Evolutionary conservation across 2,329 filamentous ascomycete species (phyloP).

Genomic region (Diaporthe nobilis): DNA sequence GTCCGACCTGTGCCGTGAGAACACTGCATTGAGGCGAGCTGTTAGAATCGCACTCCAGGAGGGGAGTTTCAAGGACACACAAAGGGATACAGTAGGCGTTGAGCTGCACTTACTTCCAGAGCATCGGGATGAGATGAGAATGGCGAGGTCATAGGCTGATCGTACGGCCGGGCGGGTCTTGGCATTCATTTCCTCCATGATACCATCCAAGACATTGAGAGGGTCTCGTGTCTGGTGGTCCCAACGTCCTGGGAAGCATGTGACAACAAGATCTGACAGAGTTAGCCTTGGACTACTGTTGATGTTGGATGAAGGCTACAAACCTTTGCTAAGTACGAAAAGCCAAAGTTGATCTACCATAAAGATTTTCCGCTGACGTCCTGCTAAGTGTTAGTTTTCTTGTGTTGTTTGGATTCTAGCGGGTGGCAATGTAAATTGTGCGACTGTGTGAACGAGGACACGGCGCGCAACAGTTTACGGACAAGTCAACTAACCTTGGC

Average conservation of each 20-base stretch:
- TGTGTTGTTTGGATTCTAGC: not conserved
- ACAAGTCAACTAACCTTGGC: slow-evolving; percentile 43
- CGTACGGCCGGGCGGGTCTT: slow-evolving; percentile 72
- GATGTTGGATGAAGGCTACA: not conserved
- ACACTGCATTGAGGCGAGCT: slow-evolving; percentile 51
- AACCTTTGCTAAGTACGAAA: slow-evolving; percentile 67
- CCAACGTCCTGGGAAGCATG: slow-evolving; percentile 71
- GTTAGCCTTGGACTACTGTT: not conserved
- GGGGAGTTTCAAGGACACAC: not conserved
- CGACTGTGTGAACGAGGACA: not conserved
- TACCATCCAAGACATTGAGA: slow-evolving; percentile 72
- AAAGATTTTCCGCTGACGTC: slow-evolving; percentile 69
- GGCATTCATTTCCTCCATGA: slow-evolving; percentile 76
- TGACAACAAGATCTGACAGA: slow-evolving; percentile 68
- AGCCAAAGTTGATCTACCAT: slow-evolving; percentile 81
- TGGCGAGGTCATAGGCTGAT: slow-evolving; percentile 74
- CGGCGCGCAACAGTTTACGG: not conserved
- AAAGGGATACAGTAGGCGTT: too few species aligned
- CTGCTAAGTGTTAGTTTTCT: slow-evolving; percentile 1
- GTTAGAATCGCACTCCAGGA: not conserved
- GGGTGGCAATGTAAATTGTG: not conserved
- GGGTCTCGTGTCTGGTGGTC: slow-evolving; percentile 73
- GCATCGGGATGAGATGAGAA: slow-evolving; percentile 72
- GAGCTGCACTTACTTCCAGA: slow-evolving; percentile 56
- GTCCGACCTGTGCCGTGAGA: slow-evolving; percentile 70